Evolutionary conservation across 768 basidiomycete genomes (phyloP).

Genomic region (Trametopsis cervina): DNA sequence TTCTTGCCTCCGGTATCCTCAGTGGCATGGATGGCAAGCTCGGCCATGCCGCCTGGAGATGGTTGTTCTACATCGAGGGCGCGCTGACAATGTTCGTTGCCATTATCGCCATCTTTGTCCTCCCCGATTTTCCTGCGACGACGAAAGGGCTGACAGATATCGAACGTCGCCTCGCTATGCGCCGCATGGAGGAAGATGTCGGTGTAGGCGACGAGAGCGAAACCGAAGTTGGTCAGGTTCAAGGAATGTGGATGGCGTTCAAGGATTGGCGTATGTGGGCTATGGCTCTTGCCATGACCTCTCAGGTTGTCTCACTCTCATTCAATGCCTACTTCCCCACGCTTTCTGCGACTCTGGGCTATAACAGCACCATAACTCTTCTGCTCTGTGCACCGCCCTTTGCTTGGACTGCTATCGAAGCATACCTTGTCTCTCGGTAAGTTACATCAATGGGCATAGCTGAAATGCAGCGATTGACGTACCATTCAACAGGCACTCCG

Average conservation of each 20-base stretch:
- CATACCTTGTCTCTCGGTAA: constrained; percentile 47
- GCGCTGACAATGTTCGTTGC: constrained; percentile 47
- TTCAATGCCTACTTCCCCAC: constrained; percentile 84
- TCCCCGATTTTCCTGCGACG: constrained; percentile 68
- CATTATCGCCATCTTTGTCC: constrained; percentile 49
- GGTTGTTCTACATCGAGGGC: constrained; percentile 71
- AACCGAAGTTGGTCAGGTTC: constrained; percentile 28
- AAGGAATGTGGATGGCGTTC: constrained; percentile 54
- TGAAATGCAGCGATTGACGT: background rate
- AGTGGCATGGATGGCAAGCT: constrained; percentile 61
- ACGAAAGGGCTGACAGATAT: constrained; percentile 51
- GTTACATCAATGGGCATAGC: constrained; percentile 2
- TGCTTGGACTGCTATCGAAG: constrained; percentile 50
- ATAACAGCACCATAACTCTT: constrained; percentile 51
- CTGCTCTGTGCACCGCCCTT: constrained; percentile 78
- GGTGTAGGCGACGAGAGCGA: constrained; percentile 46
- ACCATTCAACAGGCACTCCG: constrained; percentile 51
- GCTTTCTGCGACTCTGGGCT: constrained; percentile 66
- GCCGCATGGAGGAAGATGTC: constrained; percentile 59
- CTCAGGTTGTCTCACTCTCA: constrained; percentile 49
- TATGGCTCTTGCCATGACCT: constrained; percentile 59
- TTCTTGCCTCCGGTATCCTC: constrained; percentile 74
- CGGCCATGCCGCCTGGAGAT: constrained; percentile 63
- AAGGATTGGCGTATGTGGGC: constrained; percentile 83
- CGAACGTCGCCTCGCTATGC: constrained; percentile 48